Conservation (phyloP, 2,329 filamentous ascomycete genomes). For the Aureobasidium zeae region DNA sequence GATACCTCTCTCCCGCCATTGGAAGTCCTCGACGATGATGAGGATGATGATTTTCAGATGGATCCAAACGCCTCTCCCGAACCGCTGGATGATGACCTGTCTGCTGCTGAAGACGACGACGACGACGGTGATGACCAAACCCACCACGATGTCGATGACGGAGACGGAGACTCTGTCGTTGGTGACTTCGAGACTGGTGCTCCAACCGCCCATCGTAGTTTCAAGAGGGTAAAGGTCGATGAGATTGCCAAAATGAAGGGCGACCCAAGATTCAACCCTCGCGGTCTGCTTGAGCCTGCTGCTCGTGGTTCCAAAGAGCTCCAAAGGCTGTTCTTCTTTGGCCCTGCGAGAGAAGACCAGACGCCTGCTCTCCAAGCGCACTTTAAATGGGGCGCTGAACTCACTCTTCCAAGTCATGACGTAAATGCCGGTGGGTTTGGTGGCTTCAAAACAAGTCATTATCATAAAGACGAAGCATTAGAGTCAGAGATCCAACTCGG, state of each 20-base stretch:
- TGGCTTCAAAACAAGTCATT: slow-evolving; percentile 37
- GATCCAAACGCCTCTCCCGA: slow-evolving; percentile 24
- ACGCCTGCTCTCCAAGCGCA: slow-evolving; percentile 39
- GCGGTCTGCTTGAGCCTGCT: slow-evolving; percentile 23
- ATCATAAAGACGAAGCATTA: slow-evolving; percentile 33
- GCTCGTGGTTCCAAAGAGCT: slow-evolving; percentile 31
- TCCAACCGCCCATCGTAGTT: neutral
- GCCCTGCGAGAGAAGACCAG: slow-evolving; percentile 42
- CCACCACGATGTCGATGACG: slow-evolving; percentile 32
- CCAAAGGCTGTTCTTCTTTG: slow-evolving; percentile 43
- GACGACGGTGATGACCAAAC: slow-evolving; percentile 26
- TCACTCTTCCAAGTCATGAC: slow-evolving; percentile 42
- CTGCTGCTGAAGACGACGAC: neutral
- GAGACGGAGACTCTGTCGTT: slow-evolving; percentile 19
- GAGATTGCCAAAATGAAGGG: slow-evolving; percentile 8
- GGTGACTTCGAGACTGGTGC: slow-evolving; percentile 1
- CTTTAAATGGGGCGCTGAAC: slow-evolving; percentile 44
- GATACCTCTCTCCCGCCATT: slow-evolving; percentile 20
- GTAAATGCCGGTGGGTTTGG: slow-evolving; percentile 27
- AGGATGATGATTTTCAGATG: slow-evolving; percentile 29
- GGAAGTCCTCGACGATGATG: slow-evolving; percentile 25
- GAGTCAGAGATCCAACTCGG: slow-evolving; percentile 37
- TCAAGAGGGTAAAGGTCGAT: slow-evolving; percentile 4
- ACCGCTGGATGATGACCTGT: slow-evolving; percentile 16
- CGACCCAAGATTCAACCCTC: slow-evolving; percentile 18